Base-by-base conservation (phyloP, 2,329 filamentous ascomycete genomes). In the Raffaelea arxii region DNA sequence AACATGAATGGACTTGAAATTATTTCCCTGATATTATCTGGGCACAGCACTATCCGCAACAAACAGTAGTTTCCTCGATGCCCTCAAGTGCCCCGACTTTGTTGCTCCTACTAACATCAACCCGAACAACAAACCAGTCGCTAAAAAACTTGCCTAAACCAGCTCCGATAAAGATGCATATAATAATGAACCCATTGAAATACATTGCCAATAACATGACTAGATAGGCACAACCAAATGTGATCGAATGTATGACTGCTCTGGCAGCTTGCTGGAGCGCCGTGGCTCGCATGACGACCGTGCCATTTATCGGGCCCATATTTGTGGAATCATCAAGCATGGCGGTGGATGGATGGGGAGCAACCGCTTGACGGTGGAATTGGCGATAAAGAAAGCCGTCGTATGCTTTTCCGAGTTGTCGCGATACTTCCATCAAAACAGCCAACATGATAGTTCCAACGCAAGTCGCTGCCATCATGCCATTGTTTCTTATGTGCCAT, bases 91-190 rank as follows among this genome's bases (percentile, higher is more conserved):
- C 21, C 16, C n/a, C n/a, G 21, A 11, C 38, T 9, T 30, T 30
- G 27, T 16, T 30, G 27, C 9, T 30, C 9, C 16, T 16, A 30
- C 27, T 30, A 30, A 40, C 19, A 21, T 40, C 38, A 14, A 40
- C 18, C 19, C 38, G 38, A 6, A 42, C 25, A 24, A 42, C 41
- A 56, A 74, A 59, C 72, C 72, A 76, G 56, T 75, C 71, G 53
- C 68, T 74, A n/a, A 74, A 52, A 54, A 75, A 75, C 59, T 75
- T 75, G 49, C 72, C 72, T 39, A 75, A 52, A 7, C 69, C 67
- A 10, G 69, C 69, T 4, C 72, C 72, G 37, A 75, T 56, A 24
- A 70, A 56, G 42, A 69, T 69, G 43, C 60, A 63, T 46, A 69
- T 63, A 47, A 70, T 67, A 46, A 69, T 59, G 47, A 67, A 70